Percentiles rank a stretch among this genome's conserved stretches.
Evolutionary conservation across 108 stramenopile species (phyloP).

Genomic region (Cyclotella atomus): DNA sequence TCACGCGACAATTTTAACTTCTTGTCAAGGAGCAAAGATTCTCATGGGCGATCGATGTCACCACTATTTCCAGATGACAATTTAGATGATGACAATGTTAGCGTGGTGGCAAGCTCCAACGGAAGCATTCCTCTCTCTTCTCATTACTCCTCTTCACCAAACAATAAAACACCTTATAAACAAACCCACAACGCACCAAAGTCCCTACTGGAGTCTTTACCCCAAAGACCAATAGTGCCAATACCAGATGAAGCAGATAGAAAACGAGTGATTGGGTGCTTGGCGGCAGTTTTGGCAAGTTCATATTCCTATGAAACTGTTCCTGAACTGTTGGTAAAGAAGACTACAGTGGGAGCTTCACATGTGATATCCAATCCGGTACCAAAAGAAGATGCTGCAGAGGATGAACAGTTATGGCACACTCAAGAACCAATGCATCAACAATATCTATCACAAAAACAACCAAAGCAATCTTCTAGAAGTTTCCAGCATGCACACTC

Average conservation of each 20-base stretch:
- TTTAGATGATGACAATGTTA: conserved; percentile 30
- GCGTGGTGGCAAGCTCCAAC: conserved; percentile 29
- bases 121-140: conserved; percentile 19
- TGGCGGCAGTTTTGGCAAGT: conserved; percentile 78
- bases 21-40: background rate
- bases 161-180: background rate
- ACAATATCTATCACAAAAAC: conserved; percentile 20
- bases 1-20: conserved; percentile 12
- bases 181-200: background rate
- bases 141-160: background rate
- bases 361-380: background rate
- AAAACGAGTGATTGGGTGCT: conserved; percentile 61
- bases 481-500: conserved; percentile 8
- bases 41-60: background rate
- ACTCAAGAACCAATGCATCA: conserved; percentile 22
- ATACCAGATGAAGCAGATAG: conserved; percentile 46
- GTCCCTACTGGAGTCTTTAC: conserved; percentile 29
- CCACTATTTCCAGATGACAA: conserved; percentile 18
- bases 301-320: conserved; percentile 67
- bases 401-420: background rate
- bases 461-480: conserved; percentile 1
- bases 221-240: conserved; percentile 24
- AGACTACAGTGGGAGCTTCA: background rate
- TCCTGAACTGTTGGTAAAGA: conserved; percentile 41
- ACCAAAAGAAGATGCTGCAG: background rate